Evolutionary conservation across 2,329 filamentous ascomycete genomes (phyloP).

Genomic region (Plenodomus biglobosus): DNA sequence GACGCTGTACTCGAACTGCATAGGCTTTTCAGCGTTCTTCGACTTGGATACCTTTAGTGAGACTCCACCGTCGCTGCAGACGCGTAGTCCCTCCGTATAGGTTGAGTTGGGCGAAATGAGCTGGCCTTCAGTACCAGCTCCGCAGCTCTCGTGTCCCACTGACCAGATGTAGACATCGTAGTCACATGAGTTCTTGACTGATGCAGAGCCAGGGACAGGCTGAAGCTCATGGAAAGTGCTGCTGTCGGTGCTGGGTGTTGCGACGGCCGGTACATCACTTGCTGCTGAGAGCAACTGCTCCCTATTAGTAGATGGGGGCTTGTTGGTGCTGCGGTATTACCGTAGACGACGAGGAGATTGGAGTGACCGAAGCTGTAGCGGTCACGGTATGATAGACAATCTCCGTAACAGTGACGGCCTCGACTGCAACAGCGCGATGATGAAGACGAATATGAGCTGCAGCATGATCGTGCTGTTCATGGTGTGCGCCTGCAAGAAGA

Average conservation of each 20-base stretch:
- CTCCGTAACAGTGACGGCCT: constrained; percentile 14
- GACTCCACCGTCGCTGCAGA: constrained; percentile 7
- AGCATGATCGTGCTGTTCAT: constrained; percentile 5
- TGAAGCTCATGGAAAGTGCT: constrained; percentile 8
- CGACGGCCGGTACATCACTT: not conserved
- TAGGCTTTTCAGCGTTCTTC: constrained; percentile 1
- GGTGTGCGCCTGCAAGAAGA: not conserved
- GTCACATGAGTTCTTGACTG: constrained; percentile 21
- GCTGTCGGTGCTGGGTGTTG: not conserved
- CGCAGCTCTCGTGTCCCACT: constrained; percentile 8
- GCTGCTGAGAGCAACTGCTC: not conserved
- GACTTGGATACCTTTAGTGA: constrained; percentile 16
- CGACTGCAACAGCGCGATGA: constrained; percentile 2
- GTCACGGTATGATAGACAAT: constrained; percentile 11
- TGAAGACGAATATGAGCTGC: not conserved
- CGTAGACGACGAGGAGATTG: not conserved
- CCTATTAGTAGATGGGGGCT: not conserved
- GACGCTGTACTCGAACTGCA: constrained; percentile 21
- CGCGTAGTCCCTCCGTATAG: constrained; percentile 9
- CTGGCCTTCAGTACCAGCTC: not conserved
- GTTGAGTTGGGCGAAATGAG: constrained; percentile 6
- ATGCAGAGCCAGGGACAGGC: constrained; percentile 6
- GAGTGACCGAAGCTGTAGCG: not conserved
- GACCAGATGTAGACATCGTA: constrained; percentile 22
- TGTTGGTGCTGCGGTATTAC: not conserved